Evolutionary conservation across 2,329 filamentous ascomycete species (phyloP), one percentile per base, ranked within the genome.

Genomic region (Biscogniauxia sp.): DNA sequence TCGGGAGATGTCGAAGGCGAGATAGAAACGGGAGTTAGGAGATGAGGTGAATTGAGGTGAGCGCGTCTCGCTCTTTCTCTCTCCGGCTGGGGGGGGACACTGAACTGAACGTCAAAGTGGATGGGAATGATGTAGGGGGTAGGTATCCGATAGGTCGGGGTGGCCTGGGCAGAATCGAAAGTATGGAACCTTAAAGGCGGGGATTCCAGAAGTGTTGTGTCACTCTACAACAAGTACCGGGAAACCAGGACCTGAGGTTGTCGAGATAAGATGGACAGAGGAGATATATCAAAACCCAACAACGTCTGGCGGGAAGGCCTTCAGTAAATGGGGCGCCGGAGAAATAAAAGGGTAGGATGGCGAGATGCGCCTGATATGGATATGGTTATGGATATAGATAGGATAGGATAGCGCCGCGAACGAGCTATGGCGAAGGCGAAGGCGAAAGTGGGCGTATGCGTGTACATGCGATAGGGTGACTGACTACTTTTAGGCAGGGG

Each of bases 101-200:
- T 63, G 64, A 65, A 65, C 60, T 66, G 63, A 64, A 69, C 49
- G 66, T 67, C 64, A 60, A 66, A 68, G 68, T 70, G 70, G 68
- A 67, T 66, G 37, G 4, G 67, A 67, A 67, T 70, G 68, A 71
- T 71, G 66, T 68, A 68, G 66, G 68, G 68, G 70, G 69, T 65
- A 68, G 70, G 59, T 71, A 72, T 72, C 71, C 70, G 70, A 73
- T 73, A 73, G 70, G 71, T 67, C 65, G 68, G 65, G 61, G 62
- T 56, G 55, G 45, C 25, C 55, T 59, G 59, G 62, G 59, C 54
- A 65, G 61, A 67, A 65, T 70, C 69, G 67, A 71, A 61, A 61
- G 61, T 54, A 52, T 64, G 65, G 68, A 70, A 71, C 68, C 69
- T 68, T 70, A 67, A 65, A 65, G 64, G 64, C 63, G 64, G 64